These are phyloP conservation scores for Viridothelium virens DNA, from an alignment of 495 filamentous ascomycete genomes.

Conservation along the genomic window DNA sequence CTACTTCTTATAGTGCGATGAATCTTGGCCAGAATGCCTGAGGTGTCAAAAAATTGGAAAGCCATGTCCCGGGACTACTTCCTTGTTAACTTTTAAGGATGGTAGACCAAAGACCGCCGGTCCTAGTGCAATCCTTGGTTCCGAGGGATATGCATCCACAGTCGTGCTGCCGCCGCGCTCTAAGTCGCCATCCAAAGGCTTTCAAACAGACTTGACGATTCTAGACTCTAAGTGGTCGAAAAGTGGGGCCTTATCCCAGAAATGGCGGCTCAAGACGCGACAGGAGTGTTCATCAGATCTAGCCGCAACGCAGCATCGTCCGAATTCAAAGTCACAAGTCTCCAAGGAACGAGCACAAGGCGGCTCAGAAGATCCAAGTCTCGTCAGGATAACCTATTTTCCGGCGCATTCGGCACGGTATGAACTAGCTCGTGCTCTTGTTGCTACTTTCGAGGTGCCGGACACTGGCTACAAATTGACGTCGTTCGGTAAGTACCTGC, in stretches of 20 bases:
- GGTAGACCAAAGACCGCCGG: constrained; percentile 1
- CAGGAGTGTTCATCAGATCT: background rate
- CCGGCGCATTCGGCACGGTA: background rate
- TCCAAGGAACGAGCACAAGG: background rate
- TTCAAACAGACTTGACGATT: background rate
- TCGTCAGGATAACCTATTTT: background rate
- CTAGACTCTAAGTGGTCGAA: constrained; percentile 5
- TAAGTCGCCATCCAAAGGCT: background rate
- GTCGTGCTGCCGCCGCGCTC: background rate
- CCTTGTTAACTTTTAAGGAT: constrained; percentile 5
- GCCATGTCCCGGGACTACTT: background rate
- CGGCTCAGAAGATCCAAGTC: background rate
- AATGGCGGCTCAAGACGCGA: constrained; percentile 4
- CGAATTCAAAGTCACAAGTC: background rate
- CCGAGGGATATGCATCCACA: background rate
- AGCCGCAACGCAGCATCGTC: background rate
- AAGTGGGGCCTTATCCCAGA: constrained; percentile 4
- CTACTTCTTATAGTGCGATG: constrained; percentile 5
- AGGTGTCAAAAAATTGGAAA: constrained; percentile 1
- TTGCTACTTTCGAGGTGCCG: background rate
- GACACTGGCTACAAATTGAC: constrained; percentile 6
- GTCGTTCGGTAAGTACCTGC: background rate
- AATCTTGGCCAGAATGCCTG: constrained; percentile 7
- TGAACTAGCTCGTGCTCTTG: background rate
- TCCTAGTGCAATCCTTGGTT: background rate